phyloP scores from a whole-genome alignment of 2,329 filamentous ascomycete species.

The Triangularia setosa region DNA sequence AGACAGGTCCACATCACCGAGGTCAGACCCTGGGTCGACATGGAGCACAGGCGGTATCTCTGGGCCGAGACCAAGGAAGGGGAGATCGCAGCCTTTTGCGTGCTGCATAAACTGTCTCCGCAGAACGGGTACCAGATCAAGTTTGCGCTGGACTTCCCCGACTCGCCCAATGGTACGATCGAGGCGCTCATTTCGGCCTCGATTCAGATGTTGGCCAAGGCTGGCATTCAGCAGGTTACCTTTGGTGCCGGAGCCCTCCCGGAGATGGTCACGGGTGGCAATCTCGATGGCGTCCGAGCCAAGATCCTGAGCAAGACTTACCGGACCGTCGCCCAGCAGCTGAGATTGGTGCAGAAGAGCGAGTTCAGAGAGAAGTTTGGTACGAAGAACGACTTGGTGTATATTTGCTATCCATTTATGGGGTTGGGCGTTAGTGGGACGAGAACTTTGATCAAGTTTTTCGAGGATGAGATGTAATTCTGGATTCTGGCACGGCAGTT shows the following conservation, averaged over 20 bases:
- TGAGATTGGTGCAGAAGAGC: conserved; percentile 77
- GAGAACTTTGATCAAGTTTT: conserved; percentile 84
- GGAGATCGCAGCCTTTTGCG: conserved; percentile 71
- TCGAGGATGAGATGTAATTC: conserved; percentile 57
- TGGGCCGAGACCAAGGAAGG: conserved; percentile 71
- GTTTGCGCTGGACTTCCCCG: conserved; percentile 91
- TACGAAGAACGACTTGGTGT: conserved; percentile 76
- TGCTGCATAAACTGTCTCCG: conserved; percentile 76
- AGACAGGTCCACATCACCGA: conserved; percentile 87
- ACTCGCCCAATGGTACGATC: conserved; percentile 79
- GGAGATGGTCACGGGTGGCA: conserved; percentile 72
- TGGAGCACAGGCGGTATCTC: conserved; percentile 79
- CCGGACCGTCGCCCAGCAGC: conserved; percentile 73
- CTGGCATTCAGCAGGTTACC: conserved; percentile 65
- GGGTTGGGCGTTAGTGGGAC: conserved; percentile 79
- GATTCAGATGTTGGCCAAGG: conserved; percentile 26
- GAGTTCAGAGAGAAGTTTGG: conserved; percentile 92
- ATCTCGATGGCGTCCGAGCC: conserved; percentile 74
- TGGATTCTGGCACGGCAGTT: not conserved
- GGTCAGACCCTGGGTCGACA: conserved; percentile 82
- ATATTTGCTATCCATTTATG: conserved; percentile 84
- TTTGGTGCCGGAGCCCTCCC: conserved; percentile 80
- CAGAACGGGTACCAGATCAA: conserved; percentile 90
- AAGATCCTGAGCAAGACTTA: conserved; percentile 82
- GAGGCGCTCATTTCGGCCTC: conserved; percentile 65